A percentile compares a stretch with the other conserved stretches of the same genome.
These are phyloP conservation scores for Candida neerlandica DNA, from an alignment of 1,139 yeast genomes.

Conservation along the genomic window DNA sequence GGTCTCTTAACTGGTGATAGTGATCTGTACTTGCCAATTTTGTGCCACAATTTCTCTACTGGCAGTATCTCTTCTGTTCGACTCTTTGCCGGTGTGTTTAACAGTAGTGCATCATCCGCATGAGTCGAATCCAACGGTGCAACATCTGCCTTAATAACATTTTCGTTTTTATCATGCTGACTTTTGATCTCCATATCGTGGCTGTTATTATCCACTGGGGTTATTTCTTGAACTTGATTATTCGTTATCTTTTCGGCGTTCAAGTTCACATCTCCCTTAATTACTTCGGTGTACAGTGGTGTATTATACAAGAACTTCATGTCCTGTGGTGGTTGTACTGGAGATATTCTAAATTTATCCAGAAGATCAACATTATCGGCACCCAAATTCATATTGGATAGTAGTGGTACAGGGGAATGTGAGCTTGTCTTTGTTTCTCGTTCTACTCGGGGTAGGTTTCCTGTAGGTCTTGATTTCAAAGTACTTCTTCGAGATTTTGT, in stretches of 20 bases:
- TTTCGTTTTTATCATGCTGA: not conserved
- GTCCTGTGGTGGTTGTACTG: slow-evolving; percentile 14
- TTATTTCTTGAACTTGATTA: not conserved
- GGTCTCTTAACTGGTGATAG: slow-evolving; percentile 12
- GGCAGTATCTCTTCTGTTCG: slow-evolving; percentile 1
- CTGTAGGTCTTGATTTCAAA: slow-evolving; percentile 9
- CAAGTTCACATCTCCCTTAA: not conserved
- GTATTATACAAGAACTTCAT: not conserved
- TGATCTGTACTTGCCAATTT: slow-evolving; percentile 11
- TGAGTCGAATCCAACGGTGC: not conserved
- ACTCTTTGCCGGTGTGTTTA: not conserved
- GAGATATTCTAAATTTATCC: slow-evolving; percentile 14
- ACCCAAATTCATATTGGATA: not conserved
- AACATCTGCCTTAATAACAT: not conserved
- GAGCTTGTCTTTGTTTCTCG: not conserved
- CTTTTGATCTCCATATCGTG: not conserved
- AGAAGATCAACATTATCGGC: not conserved
- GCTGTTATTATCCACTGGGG: not conserved
- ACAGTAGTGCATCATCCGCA: not conserved
- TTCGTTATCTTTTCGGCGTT: not conserved
- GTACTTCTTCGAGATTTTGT: slow-evolving; percentile 11
- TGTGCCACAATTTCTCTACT: slow-evolving; percentile 10
- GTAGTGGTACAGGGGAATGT: not conserved
- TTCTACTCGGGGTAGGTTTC: not conserved
- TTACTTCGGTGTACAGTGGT: not conserved